Percentiles rank a stretch among this genome's conserved stretches.
phyloP scores from a whole-genome alignment of 176 grass and related monocot genomes.

The Musa acuminata region DNA sequence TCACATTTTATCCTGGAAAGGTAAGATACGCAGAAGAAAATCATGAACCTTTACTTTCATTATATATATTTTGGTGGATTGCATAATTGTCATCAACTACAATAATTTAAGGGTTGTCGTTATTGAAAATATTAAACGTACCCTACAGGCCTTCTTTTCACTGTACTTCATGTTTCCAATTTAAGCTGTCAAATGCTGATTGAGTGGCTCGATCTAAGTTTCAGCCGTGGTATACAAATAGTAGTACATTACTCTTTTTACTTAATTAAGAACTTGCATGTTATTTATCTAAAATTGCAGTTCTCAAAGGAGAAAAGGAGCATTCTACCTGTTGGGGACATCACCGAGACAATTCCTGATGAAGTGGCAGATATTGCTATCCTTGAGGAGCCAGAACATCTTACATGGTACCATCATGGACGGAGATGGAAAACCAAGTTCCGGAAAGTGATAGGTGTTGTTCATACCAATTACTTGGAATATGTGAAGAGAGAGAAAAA shows the following conservation, averaged over 20 bases:
- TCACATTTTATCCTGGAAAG: slow-evolving; percentile 88
- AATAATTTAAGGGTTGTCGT: background rate
- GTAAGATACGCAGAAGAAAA: slow-evolving; percentile 19
- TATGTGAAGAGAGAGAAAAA: slow-evolving; percentile 96
- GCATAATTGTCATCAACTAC: background rate
- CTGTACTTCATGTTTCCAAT: no score
- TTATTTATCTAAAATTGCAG: slow-evolving; percentile 22
- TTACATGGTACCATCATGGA: slow-evolving; percentile 99
- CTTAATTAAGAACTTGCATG: background rate
- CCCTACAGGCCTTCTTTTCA: no score
- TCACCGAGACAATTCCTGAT: slow-evolving; percentile 74
- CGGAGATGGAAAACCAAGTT: slow-evolving; percentile 94
- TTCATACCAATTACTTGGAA: slow-evolving; percentile 93
- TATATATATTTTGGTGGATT: background rate
- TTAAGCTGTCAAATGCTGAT: background rate
- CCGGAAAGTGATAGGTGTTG: slow-evolving; percentile 71
- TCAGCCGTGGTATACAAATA: background rate
- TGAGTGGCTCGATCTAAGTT: background rate
- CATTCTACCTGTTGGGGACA: slow-evolving; percentile 93
- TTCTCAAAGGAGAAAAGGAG: slow-evolving; percentile 91
- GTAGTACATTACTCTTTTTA: background rate
- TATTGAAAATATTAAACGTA: background rate
- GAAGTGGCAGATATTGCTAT: slow-evolving; percentile 79
- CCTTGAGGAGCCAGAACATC: slow-evolving; percentile 96
- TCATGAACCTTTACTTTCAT: background rate